A percentile compares a stretch with the other conserved stretches of the same genome.
Evolutionary conservation across 2,329 filamentous ascomycete species (phyloP).

Genomic region (Sodiomyces alkalinus): DNA sequence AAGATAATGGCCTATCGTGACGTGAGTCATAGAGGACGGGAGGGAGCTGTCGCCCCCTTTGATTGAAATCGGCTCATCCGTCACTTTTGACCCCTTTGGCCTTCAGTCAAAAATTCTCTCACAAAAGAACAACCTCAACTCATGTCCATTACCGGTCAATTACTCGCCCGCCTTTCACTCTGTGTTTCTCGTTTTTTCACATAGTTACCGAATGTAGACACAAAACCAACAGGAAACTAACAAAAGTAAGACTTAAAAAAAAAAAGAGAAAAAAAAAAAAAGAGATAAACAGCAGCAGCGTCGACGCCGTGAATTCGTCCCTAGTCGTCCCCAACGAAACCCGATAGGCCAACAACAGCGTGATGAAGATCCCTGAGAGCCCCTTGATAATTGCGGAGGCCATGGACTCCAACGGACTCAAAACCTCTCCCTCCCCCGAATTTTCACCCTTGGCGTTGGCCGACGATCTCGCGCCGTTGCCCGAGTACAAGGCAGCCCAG

Average conservation of each 20-base stretch:
- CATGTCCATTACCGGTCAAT: too few relatives aligned
- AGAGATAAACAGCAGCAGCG: too few relatives aligned
- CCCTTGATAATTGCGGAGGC: conserved; percentile 4
- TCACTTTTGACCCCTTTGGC: too few relatives aligned
- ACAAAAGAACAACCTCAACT: too few relatives aligned
- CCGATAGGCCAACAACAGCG: conserved; percentile 3
- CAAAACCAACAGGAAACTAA: conserved; percentile 5
- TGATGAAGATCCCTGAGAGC: conserved; percentile 6
- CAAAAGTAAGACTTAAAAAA: conserved; percentile 3
- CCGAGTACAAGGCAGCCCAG: conserved; percentile 38
- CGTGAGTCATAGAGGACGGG: too few relatives aligned
- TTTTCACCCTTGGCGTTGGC: conserved; percentile 35
- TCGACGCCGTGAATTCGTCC: neutral
- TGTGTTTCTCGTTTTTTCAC: too few relatives aligned
- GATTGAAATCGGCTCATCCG: too few relatives aligned
- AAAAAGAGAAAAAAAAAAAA: conserved; percentile 1
- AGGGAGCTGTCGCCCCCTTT: too few relatives aligned
- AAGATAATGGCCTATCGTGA: too few relatives aligned
- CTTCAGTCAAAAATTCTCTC: too few relatives aligned
- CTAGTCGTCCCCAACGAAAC: conserved; percentile 3
- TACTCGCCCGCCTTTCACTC: too few relatives aligned
- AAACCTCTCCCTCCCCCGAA: conserved; percentile 27
- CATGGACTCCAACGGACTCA: conserved; percentile 3
- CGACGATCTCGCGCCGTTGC: conserved; percentile 43
- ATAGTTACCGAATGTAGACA: too few relatives aligned